phyloP scores from a whole-genome alignment of 192 early-diverging fungal genomes.

The Coemansia sp. region DNA sequence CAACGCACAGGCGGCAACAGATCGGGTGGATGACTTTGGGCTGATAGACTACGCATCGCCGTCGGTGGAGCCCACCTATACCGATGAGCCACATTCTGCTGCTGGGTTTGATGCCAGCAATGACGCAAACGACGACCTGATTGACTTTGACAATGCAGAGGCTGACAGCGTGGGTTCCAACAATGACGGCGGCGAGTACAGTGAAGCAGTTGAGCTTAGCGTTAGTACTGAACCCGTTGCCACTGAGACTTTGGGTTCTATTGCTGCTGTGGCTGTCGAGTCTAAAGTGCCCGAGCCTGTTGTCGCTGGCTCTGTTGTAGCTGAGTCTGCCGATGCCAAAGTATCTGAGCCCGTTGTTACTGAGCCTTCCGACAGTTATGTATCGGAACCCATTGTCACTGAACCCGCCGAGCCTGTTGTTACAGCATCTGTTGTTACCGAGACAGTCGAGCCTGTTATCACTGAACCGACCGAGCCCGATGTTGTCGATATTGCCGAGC shows the following conservation, averaged over 20 bases:
- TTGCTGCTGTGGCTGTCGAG: too few relatives aligned
- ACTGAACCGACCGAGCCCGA: neutral
- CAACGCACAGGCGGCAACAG: slow-evolving; percentile 1
- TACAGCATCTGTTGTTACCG: too few relatives aligned
- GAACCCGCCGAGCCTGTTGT: neutral
- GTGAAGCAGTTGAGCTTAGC: neutral
- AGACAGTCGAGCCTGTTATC: too few relatives aligned
- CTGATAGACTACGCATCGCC: slow-evolving; percentile 52
- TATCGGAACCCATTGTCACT: neutral
- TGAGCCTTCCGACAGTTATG: neutral
- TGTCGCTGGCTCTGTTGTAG: too few relatives aligned
- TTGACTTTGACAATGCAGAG: slow-evolving; percentile 22
- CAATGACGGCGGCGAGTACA: neutral
- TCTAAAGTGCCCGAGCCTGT: too few relatives aligned
- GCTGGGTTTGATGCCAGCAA: neutral
- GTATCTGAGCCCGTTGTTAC: neutral
- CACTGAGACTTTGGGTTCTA: too few relatives aligned
- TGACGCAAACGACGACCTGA: neutral
- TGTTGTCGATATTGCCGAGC: neutral
- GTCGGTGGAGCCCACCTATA: neutral
- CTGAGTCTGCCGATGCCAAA: too few relatives aligned
- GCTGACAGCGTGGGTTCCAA: neutral
- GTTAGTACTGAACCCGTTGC: neutral
- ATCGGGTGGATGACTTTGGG: slow-evolving; percentile 35
- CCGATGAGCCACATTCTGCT: too few relatives aligned